Evolutionary conservation across 495 filamentous ascomycete species (phyloP).

Genomic region (Diplogelasinospora grovesii): DNA sequence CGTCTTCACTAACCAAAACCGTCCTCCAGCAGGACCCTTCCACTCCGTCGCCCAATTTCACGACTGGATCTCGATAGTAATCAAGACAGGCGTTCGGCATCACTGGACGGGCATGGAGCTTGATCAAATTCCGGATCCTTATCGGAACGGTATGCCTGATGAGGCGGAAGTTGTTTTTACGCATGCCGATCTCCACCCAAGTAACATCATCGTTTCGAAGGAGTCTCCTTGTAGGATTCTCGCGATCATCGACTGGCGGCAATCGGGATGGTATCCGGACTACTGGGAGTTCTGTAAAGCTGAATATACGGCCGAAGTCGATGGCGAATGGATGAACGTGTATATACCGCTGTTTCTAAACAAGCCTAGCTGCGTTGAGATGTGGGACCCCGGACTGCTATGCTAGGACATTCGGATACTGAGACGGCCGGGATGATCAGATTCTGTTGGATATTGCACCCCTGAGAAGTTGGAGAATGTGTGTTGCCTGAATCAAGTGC

Average conservation of each 20-base stretch:
- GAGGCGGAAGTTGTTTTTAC: conserved; percentile 37
- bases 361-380: background rate
- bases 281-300: conserved; percentile 45
- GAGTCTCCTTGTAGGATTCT: conserved; percentile 18
- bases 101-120: conserved; percentile 21
- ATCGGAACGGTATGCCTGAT: conserved; percentile 35
- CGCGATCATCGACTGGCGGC: conserved; percentile 44
- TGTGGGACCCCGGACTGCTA: background rate
- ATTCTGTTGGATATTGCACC: no score
- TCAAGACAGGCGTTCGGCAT: conserved; percentile 18
- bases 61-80: conserved; percentile 33
- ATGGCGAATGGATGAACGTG: conserved; percentile 2
- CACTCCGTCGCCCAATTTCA: conserved; percentile 35
- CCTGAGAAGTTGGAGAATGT: no score
- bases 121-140: conserved; percentile 23
- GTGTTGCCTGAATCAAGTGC: no score
- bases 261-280: conserved; percentile 41
- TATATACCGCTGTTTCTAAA: conserved; percentile 8
- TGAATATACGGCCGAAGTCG: conserved; percentile 1
- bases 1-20: conserved; percentile 21
- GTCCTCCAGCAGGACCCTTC: conserved; percentile 31
- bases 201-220: conserved; percentile 36
- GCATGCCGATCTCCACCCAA: conserved; percentile 42
- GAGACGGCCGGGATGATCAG: no score
- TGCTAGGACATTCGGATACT: conserved; percentile 4